phyloP scores from a whole-genome alignment of 2,329 filamentous ascomycete genomes.

The Penicillium verrucosum region DNA sequence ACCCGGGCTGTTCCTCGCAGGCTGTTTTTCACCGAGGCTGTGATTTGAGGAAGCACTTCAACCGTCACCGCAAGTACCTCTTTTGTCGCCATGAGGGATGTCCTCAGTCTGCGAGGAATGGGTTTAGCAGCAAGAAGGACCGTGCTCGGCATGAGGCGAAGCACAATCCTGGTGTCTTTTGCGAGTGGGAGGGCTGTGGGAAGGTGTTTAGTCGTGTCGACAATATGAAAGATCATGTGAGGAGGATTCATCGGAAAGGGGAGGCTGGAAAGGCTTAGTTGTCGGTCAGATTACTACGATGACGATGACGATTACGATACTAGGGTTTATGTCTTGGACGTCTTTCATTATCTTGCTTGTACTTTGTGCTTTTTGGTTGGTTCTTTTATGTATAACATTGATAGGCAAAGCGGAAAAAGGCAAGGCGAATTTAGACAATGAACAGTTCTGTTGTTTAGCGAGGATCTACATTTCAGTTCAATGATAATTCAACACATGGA shows the following conservation, averaged over 20 bases:
- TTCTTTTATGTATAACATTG: neutral
- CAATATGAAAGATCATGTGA: slow-evolving; percentile 56
- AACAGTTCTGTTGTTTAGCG: neutral
- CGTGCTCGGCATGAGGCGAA: slow-evolving; percentile 60
- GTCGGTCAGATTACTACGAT: neutral
- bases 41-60: slow-evolving; percentile 62
- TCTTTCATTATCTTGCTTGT: neutral
- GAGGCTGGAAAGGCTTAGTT: neutral
- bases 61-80: slow-evolving; percentile 59
- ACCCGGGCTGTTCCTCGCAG: slow-evolving; percentile 58
- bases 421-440: neutral
- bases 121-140: slow-evolving; percentile 63
- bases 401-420: neutral
- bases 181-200: slow-evolving; percentile 57
- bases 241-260: slow-evolving; percentile 40
- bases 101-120: slow-evolving; percentile 54
- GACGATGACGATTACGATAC: neutral
- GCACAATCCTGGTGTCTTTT: slow-evolving; percentile 59
- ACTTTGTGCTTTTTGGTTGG: neutral
- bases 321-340: neutral
- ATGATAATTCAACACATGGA: neutral
- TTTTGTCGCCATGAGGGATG: slow-evolving; percentile 60
- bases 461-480: neutral
- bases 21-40: slow-evolving; percentile 58
- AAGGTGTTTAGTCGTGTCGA: slow-evolving; percentile 60